Conservation (phyloP, 352 stramenopile genomes). For the Phytophthora idaei region DNA sequence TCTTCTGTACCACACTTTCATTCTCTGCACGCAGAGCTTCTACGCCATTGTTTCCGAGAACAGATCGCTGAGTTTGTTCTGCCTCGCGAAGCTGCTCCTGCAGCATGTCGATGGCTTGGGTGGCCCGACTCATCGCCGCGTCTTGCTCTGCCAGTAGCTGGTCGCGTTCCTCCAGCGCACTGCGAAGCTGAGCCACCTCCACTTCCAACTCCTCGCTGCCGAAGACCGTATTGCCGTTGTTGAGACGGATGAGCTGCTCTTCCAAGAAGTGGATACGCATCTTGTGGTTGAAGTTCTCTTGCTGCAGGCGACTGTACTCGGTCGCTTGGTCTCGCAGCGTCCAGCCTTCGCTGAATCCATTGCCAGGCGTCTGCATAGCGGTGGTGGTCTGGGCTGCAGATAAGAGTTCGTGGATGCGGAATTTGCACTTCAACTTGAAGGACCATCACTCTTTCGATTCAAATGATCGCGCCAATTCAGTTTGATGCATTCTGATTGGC, state of each 20-base stretch:
- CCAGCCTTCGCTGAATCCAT: not conserved
- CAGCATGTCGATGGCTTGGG: constrained; percentile 4
- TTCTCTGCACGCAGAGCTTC: not conserved
- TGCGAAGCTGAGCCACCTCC: constrained; percentile 8
- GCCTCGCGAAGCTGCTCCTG: constrained; percentile 3
- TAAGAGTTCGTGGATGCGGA: not conserved
- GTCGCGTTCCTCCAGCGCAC: not conserved
- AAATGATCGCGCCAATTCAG: not conserved
- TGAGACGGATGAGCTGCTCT: constrained; percentile 22
- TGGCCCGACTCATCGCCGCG: not conserved
- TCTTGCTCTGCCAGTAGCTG: constrained; percentile 5
- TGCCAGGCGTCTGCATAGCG: not conserved
- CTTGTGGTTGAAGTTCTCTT: constrained; percentile 40
- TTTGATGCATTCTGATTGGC: not conserved
- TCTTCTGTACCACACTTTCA: not conserved
- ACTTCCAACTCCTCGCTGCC: constrained; percentile 3
- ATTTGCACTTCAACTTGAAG: constrained; percentile 15
- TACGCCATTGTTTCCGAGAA: not conserved
- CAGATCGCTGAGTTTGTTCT: not conserved
- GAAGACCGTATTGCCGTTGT: constrained; percentile 1
- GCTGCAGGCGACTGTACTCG: constrained; percentile 16
- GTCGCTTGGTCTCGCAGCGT: constrained; percentile 13
- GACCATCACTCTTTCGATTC: constrained; percentile 11
- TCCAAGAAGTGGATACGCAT: constrained; percentile 44
- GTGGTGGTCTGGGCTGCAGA: not conserved